Base-by-base conservation (phyloP, 805 yeast genomes). In the Candida corydali region DNA sequence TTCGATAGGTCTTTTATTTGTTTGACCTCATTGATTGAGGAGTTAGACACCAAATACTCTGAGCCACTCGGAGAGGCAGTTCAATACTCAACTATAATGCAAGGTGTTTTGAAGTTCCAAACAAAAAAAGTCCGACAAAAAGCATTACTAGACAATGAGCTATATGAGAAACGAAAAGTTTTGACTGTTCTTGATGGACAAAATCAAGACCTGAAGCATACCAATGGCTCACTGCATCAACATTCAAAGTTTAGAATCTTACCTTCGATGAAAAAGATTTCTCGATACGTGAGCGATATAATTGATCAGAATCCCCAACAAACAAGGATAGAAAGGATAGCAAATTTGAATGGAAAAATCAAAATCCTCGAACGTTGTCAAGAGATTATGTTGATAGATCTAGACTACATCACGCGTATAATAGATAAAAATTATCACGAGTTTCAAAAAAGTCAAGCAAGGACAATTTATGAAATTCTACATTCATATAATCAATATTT, bases 61-160 rank as follows among this genome's bases (percentile, higher is more conserved):
- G 87, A 81, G 51, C 86, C 86, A 3, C 57, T 81, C 32, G 80
- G 80, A 1, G 87, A 82, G 51, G 75, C 78, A n/a, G 86, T 78
- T 2, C 86, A 81, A 49, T 73, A 75, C 52, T 75, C 83, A 0
- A 57, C 65, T 3, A 78, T 78, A 2, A 72, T 80, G 10, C 69
- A 78, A 29, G 65, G 69, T 12, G 80, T 86, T 2, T 57, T 78
- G 17, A 76, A 75, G 44, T 86, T 76, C 53, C 75, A 85, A 38
- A 70, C 44, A 5, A 50, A 57, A 17, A 67, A 67, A 42, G n/a
- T 54, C 4, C 53, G 54, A 12, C 73, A 68, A 41, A 52, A 57
- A 26, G 37, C 34, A 4, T 14, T 65, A 16, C 40, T 68, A 17
- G 67, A 65, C 25, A 23, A 36, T 8, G 72, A 66, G 18, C 24